Base-by-base conservation (phyloP, 768 basidiomycete genomes). In the Gloeopeniophorella convolvens region DNA sequence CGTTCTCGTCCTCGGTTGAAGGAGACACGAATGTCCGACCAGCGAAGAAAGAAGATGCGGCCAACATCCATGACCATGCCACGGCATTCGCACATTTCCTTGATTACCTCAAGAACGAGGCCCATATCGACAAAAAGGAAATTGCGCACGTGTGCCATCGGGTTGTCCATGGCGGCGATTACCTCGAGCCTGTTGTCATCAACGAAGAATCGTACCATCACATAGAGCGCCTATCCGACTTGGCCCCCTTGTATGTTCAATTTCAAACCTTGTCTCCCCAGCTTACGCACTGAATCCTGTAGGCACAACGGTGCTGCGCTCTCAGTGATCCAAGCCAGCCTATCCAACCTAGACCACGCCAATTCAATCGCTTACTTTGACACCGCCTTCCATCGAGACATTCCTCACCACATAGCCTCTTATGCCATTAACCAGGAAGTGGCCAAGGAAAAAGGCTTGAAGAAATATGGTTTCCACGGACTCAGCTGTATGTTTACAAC, bases 401-500 rank as follows among this genome's bases (percentile, higher is more conserved):
- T 97, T 13, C 89, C 89, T 0, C 58, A 67, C 4, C 83, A 91
- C 60, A 80, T 93, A 46, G 77, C 85, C 32, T 85, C 79, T 44
- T 94, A 92, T 62, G 80, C 90, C 0, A 83, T 95, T 45, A 69
- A 84, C 55, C 84, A 77, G 57, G 62, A 68, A 8, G 68, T 85
- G 36, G 79, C 85, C 0, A 70, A 70, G 32, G 68, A 77, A 36
- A 79, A 80, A 37, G 85, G 86, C 1, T 72, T 95, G 37, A 80
- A 80, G 63, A 93, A 91, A 66, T 95, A 94, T 61, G 93, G 93
- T 15, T 93, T 93, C 65, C 93, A 96, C 60, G 93, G 93, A 2
- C 63, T 92, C 58, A 84, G 82, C 58, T 87, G 83, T 79, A 54
- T 26, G 76, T 68, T 37, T 18, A 3, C 40, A 3, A 4, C 39